Conservation (phyloP, 2,329 filamentous ascomycete genomes). For the Paecilomyces dactylethromorphus region DNA sequence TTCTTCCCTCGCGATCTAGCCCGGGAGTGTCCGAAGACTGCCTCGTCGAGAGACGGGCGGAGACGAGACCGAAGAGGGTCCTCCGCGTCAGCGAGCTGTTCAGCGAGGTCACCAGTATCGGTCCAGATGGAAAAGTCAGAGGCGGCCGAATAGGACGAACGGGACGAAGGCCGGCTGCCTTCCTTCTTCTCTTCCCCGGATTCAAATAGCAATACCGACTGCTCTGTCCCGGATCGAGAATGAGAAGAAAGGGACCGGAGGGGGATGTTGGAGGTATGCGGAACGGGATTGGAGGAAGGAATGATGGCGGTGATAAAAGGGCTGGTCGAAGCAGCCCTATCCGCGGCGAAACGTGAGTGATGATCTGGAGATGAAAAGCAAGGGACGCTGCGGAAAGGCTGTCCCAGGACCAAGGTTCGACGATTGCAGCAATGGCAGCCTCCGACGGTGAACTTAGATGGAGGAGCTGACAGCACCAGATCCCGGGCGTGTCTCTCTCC, state of each 20-base stretch:
- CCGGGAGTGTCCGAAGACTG: constrained; percentile 42
- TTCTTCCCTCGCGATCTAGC: constrained; percentile 31
- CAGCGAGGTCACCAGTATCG: constrained; percentile 89
- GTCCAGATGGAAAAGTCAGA: constrained; percentile 80
- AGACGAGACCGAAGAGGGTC: constrained; percentile 72
- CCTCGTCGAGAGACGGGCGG: constrained; percentile 57
- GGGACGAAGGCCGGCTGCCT: constrained; percentile 47
- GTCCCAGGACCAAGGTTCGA: constrained; percentile 1
- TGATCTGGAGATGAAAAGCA: neutral
- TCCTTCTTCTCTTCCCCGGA: constrained; percentile 41
- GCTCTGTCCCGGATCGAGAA: constrained; percentile 28
- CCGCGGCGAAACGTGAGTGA: neutral
- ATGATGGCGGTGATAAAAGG: constrained; percentile 71
- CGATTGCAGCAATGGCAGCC: neutral
- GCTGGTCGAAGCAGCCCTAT: constrained; percentile 70
- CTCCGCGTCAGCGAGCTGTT: constrained; percentile 77
- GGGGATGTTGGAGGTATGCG: constrained; percentile 68
- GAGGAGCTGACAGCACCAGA: neutral
- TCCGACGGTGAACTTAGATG: neutral
- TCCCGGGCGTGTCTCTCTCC: neutral
- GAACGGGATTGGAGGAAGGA: constrained; percentile 63
- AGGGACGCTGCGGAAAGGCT: neutral
- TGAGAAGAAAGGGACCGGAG: constrained; percentile 60
- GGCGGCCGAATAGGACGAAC: constrained; percentile 47
- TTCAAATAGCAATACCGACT: constrained; percentile 29